Base-by-base conservation (phyloP, 805 yeast species). In the Candida pseudofarinosa region DNA sequence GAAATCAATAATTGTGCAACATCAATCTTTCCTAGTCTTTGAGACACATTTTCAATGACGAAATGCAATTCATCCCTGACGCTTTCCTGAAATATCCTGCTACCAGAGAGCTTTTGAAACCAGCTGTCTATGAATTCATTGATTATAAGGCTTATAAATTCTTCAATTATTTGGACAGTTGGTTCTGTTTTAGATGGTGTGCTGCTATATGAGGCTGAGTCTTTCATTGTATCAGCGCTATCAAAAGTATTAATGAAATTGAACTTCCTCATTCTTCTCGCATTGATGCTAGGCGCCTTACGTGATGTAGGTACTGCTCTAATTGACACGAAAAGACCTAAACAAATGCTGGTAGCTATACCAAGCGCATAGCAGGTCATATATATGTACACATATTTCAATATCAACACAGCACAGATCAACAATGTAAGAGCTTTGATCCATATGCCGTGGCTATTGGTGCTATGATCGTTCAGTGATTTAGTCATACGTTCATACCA, bases 111-210 rank as follows among this genome's bases (percentile, higher is more conserved):
- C n/a, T 63, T 56, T 2, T 49, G 38, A 53, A 67, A 81, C 90
- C 90, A 83, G 3, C 75, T 58, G 33, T 63, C 60, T 4, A 83
- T 69, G 54, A 83, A 84, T 41, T 78, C 80, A 13, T 72, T 52
- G 4, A 79, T 48, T 1, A 83, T 63, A 33, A 73, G 59, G 28
- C 65, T 64, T 3, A 80, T 60, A n/a, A 83, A 55, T 8, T 68
- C 71, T 37, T 78, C 76, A 4, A 83, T 39, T 0, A 79, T 63
- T 35, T 74, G 28, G 10, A 23, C 6, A 10, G 10, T 23, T 7
- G 6, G 28, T 23, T 23, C 28, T 7, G 6, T 23, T 10, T 23
- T 10, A 6, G 28, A 23, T 23, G 10, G 10, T 23, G 28, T 7
- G 28, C 10, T 23, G 10, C 28, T 23, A 23, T 23, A 23, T 6